Conservation (phyloP, 345 rosid species). For the Heritiera littoralis region DNA sequence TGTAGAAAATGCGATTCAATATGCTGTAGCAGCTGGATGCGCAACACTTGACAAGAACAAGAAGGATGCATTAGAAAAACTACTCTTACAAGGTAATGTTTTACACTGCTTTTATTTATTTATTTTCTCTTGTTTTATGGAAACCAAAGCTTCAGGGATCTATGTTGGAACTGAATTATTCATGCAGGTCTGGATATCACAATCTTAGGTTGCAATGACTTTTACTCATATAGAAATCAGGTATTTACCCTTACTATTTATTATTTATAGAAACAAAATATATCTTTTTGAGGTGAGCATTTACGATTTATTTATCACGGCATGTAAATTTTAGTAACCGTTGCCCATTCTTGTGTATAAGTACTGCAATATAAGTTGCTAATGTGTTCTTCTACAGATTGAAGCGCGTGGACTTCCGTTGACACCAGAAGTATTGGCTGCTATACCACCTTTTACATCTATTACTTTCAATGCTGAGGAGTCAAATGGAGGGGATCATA, state of each 20-base stretch:
- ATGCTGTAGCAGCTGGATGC: slow-evolving; percentile 82
- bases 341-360: not conserved
- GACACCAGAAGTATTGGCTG: slow-evolving; percentile 72
- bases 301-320: not conserved
- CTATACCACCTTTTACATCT: slow-evolving; percentile 81
- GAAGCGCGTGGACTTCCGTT: slow-evolving; percentile 86
- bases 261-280: not conserved
- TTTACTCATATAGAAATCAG: slow-evolving; percentile 92
- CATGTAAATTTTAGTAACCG: not conserved
- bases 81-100: slow-evolving; percentile 75
- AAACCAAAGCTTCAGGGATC: too few relatives aligned
- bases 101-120: slow-evolving; percentile 18
- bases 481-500: slow-evolving; percentile 58
- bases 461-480: slow-evolving; percentile 77
- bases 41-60: slow-evolving; percentile 49
- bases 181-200: slow-evolving; percentile 88
- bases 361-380: slow-evolving; percentile 1
- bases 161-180: slow-evolving; percentile 29
- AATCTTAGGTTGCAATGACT: slow-evolving; percentile 88
- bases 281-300: not conserved
- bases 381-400: slow-evolving; percentile 45
- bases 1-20: slow-evolving; percentile 81
- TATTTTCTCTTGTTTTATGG: not conserved
- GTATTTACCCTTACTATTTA: slow-evolving; percentile 35
- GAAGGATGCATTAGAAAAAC: slow-evolving; percentile 57